Conservation (phyloP, 306 rosid genomes). For the Mucuna pruriens region DNA sequence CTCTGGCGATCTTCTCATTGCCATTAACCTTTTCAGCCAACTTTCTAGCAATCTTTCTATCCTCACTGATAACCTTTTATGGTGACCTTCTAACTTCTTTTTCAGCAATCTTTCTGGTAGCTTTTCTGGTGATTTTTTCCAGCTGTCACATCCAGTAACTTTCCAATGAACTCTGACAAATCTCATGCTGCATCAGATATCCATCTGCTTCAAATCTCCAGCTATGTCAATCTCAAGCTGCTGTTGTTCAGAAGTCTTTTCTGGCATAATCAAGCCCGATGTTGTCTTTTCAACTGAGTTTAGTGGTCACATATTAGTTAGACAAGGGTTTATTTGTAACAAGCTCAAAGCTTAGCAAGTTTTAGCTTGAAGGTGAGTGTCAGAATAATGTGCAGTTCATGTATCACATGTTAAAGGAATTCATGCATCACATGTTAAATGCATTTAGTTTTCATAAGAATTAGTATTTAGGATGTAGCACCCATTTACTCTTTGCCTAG, state of each 20-base stretch:
- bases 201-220: no score
- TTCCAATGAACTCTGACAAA: background rate
- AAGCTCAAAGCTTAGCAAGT: no score
- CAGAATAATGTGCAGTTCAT: background rate
- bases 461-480: background rate
- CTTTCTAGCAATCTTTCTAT: no score
- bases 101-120: no score
- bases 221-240: background rate
- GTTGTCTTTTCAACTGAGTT: background rate
- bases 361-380: no score
- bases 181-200: no score
- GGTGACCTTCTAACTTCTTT: no score
- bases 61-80: no score
- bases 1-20: background rate
- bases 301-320: background rate
- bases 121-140: background rate
- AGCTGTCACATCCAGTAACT: background rate
- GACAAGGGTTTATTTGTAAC: no score
- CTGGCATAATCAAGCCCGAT: background rate
- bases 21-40: background rate
- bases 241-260: no score
- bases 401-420: background rate
- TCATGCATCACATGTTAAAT: background rate
- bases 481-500: background rate
- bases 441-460: background rate